These are phyloP conservation scores for Erodium trifolium DNA, from an alignment of 441 rosid genomes.

Conservation along the genomic window DNA sequence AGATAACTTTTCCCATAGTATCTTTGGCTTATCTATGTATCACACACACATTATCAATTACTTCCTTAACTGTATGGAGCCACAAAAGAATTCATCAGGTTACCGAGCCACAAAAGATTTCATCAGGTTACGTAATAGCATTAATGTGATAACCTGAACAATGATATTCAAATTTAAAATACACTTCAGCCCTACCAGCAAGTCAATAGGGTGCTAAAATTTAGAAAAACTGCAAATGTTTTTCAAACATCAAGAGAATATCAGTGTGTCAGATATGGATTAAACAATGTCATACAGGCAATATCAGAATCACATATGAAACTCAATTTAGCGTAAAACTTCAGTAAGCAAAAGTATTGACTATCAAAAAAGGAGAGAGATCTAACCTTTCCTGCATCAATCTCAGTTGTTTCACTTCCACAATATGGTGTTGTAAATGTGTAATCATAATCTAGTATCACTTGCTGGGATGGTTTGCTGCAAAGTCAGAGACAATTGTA, in stretches of 20 bases:
- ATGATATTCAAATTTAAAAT: not conserved
- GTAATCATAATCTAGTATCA: slow-evolving; percentile 92
- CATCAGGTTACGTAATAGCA: no score
- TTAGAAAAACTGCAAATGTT: not conserved
- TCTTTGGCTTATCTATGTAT: not conserved
- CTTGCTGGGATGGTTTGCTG: slow-evolving; percentile 81
- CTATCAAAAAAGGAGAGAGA: slow-evolving; percentile 4
- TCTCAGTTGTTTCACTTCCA: slow-evolving; percentile 57
- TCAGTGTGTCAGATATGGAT: not conserved
- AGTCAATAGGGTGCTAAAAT: not conserved
- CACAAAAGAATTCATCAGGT: not conserved
- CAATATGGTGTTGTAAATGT: slow-evolving; percentile 84
- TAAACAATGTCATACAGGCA: not conserved
- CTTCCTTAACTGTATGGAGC: no score
- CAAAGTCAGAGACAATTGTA: slow-evolving; percentile 21
- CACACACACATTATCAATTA: not conserved
- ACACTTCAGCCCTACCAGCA: not conserved
- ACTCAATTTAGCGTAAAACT: not conserved
- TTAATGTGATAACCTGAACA: not conserved
- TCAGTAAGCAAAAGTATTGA: not conserved
- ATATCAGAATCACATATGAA: not conserved
- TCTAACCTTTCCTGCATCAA: slow-evolving; percentile 37
- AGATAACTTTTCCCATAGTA: not conserved
- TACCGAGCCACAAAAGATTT: not conserved
- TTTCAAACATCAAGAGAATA: not conserved